Conservation (phyloP, 345 rosid genomes). For the Rhizophora apiculata region DNA sequence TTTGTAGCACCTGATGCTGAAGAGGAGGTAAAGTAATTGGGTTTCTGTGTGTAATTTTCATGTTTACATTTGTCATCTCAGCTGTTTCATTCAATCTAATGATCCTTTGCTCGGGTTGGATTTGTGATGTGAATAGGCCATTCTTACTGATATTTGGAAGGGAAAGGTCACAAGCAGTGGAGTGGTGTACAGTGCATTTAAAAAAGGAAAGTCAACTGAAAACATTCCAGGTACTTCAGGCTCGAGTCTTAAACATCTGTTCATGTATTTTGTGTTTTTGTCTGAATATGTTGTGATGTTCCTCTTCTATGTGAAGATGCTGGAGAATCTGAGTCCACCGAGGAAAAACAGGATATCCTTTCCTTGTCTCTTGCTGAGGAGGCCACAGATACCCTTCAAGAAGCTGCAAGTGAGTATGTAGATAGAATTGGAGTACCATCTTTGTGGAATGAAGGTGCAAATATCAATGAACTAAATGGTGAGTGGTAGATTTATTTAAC, state of each 20-base stretch:
- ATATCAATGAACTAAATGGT: slow-evolving; percentile 20
- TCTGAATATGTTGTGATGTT: slow-evolving; percentile 5
- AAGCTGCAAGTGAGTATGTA: slow-evolving; percentile 19
- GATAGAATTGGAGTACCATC: slow-evolving; percentile 16
- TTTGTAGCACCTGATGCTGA: slow-evolving; percentile 22
- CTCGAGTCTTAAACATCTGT: background rate
- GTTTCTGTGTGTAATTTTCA: too few relatives aligned
- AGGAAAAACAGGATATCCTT: slow-evolving; percentile 36
- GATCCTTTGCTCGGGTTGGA: background rate
- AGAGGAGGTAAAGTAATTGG: slow-evolving; percentile 19
- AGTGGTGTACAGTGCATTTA: background rate
- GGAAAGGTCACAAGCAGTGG: slow-evolving; percentile 23
- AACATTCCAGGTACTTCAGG: slow-evolving; percentile 9
- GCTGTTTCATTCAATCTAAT: background rate
- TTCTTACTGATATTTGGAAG: slow-evolving; percentile 20
- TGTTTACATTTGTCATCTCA: background rate
- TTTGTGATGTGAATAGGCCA: slow-evolving; percentile 7
- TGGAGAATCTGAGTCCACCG: slow-evolving; percentile 36
- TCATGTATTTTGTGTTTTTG: background rate
- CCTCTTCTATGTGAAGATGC: slow-evolving; percentile 25
- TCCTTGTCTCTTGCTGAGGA: slow-evolving; percentile 26
- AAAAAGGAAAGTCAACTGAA: slow-evolving; percentile 9
- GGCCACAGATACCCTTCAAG: slow-evolving; percentile 22
- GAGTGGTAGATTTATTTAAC: slow-evolving; percentile 9
- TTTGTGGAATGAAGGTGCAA: slow-evolving; percentile 19